phyloP scores from a whole-genome alignment of 139 green algal species.

The Chlorella ohadii region DNA sequence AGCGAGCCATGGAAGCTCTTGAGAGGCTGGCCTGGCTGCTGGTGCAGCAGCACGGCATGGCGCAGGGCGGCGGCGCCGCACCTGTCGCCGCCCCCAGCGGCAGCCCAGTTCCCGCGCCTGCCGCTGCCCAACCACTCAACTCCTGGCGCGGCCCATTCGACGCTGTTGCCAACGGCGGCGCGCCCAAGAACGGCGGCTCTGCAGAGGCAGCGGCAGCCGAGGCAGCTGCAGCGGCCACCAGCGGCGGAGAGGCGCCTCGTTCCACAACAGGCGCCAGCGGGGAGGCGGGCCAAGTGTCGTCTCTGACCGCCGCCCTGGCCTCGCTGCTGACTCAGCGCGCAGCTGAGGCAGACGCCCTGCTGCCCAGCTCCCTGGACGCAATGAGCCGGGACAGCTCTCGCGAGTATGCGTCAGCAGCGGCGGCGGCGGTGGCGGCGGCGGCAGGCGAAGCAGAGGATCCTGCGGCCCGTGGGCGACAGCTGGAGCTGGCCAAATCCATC shows the following conservation, averaged over 20 bases:
- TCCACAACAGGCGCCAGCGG: not conserved
- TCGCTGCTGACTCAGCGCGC: not conserved
- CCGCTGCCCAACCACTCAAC: not conserved
- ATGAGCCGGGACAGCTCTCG: not conserved
- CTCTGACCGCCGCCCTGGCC: not conserved
- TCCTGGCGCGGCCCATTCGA: not conserved
- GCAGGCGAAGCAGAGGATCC: not conserved
- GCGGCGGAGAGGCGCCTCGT: not conserved
- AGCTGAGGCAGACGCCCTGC: not conserved
- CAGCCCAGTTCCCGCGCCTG: too few species aligned
- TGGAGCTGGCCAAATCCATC: constrained; percentile 1
- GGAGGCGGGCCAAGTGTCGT: not conserved
- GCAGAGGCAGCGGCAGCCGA: not conserved
- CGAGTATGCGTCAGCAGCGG: not conserved
- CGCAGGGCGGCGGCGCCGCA: not conserved
- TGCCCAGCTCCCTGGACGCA: not conserved
- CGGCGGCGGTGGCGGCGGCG: not conserved
- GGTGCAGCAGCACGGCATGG: constrained; percentile 20
- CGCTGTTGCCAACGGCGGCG: too few species aligned
- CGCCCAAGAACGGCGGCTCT: too few species aligned
- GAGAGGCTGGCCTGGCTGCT: constrained; percentile 13
- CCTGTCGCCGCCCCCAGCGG: not conserved
- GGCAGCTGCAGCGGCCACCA: not conserved
- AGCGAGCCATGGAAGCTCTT: not conserved
- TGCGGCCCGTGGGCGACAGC: not conserved